phyloP scores from a whole-genome alignment of 2,329 filamentous ascomycete genomes.

The Nemania abortiva region DNA sequence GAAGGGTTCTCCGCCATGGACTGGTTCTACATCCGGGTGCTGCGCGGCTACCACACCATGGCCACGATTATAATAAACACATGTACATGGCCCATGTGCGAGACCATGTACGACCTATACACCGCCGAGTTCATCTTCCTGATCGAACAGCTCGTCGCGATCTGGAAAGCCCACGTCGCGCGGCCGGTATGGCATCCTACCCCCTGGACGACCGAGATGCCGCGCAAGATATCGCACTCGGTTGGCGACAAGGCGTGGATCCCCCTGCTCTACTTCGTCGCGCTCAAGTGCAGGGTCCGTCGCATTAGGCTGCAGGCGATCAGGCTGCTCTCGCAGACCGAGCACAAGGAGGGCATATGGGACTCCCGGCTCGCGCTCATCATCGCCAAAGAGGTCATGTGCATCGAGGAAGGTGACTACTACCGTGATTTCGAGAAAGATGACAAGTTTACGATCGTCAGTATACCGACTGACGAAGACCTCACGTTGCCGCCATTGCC shows the following conservation, averaged over 20 bases:
- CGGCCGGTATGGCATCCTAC: constrained; percentile 26
- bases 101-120: constrained; percentile 55
- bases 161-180: constrained; percentile 33
- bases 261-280: constrained; percentile 59
- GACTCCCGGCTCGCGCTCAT: constrained; percentile 26
- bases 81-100: constrained; percentile 49
- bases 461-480: constrained; percentile 32
- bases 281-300: constrained; percentile 60
- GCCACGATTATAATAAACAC: constrained; percentile 57
- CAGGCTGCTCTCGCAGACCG: constrained; percentile 29
- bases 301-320: constrained; percentile 54
- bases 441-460: constrained; percentile 25
- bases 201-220: constrained; percentile 24
- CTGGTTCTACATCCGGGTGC: constrained; percentile 47
- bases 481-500: constrained; percentile 30
- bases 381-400: constrained; percentile 30
- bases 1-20: constrained; percentile 38
- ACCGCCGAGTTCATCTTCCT: constrained; percentile 51
- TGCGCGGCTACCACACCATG: constrained; percentile 58
- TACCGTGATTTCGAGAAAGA: constrained; percentile 26
- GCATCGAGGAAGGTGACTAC: constrained; percentile 36
- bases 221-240: constrained; percentile 50
- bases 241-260: constrained; percentile 60
- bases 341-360: constrained; percentile 41
- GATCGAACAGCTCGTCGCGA: constrained; percentile 40